Evolutionary conservation across 2,329 filamentous ascomycete species (phyloP), one percentile per base, ranked within the genome.

Genomic region (Aspergillus transmontanensis): DNA sequence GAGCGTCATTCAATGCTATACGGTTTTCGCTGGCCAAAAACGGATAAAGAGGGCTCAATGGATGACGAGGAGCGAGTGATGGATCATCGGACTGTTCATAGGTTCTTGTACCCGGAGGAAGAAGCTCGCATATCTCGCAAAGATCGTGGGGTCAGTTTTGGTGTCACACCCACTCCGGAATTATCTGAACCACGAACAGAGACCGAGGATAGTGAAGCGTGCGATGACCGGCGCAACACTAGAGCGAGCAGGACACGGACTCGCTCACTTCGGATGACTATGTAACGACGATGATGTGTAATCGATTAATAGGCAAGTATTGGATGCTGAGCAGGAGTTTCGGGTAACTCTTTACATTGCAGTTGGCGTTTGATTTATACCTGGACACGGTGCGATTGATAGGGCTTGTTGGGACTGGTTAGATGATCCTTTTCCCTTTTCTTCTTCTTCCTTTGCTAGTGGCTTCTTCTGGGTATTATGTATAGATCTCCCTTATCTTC

Each of bases 81-180:
- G 64, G 94, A 98, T 74, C 94, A 97, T 73, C 85, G 94, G n/a
- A 89, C 85, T 0, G 86, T 98, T 4, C 91, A 97, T 76, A 90
- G 94, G 0, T 97, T 97, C 72, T 80, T 97, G 6, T 85, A 88
- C 28, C 83, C 87, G 0, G 85, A 89, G 2, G 89, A 93, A 60
- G 92, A 94, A 82, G 71, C 74, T 0, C 72, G 72, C 34, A 63
- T 79, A 50, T 74, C 74, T 6, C 75, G 78, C n/a, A 74, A 73
- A 58, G 73, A 72, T 45, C 75, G 79, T 9, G 78, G 76, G 4
- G 66, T 79, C 57, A 77, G 75, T 60, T 76, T 73, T 61, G 73
- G 72, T 2, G 67, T 74, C 34, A 79, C 77, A 1, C 74, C 73
- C 11, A 79, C 77, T 1, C 77, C 77, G 1, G 77, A 79, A 48